These are phyloP conservation scores for Russula abietina DNA, from an alignment of 768 basidiomycete species.

Conservation along the genomic window DNA sequence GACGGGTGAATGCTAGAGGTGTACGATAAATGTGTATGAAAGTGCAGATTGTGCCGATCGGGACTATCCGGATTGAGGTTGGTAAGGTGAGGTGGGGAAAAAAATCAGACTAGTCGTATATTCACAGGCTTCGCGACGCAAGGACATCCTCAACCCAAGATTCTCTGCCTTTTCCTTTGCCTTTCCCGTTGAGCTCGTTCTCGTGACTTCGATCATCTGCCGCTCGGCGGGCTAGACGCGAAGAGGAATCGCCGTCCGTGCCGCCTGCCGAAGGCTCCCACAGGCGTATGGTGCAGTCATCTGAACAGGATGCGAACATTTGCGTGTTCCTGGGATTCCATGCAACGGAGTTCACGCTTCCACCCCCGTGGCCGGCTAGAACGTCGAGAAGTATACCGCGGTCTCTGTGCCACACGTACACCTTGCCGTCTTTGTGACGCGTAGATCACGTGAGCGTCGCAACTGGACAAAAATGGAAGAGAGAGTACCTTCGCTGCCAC, in stretches of 20 bases:
- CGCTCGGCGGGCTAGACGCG: conserved; percentile 4
- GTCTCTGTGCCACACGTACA: conserved; percentile 94
- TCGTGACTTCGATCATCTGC: conserved; percentile 14
- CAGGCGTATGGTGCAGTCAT: conserved; percentile 86
- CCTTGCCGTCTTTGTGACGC: conserved; percentile 64
- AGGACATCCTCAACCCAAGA: conserved; percentile 34
- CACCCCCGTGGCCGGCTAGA: conserved; percentile 80
- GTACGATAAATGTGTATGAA: conserved; percentile 13
- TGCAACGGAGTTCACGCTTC: conserved; percentile 91
- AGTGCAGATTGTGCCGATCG: conserved; percentile 11
- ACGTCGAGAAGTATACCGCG: conserved; percentile 78
- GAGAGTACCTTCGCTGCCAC: conserved; percentile 84
- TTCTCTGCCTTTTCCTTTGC: conserved; percentile 58
- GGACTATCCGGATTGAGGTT: conserved; percentile 14
- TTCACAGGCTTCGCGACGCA: conserved; percentile 22
- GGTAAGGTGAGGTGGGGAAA: neutral
- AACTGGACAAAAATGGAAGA: conserved; percentile 9
- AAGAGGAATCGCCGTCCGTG: conserved; percentile 19
- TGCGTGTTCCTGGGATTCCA: conserved; percentile 89
- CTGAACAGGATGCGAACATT: conserved; percentile 96
- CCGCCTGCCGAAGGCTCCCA: conserved; percentile 56
- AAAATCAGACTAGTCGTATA: conserved; percentile 16
- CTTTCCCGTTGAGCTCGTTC: conserved; percentile 42
- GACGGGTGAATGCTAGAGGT: conserved; percentile 22
- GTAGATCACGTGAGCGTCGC: conserved; percentile 13